A percentile compares a stretch with the other conserved stretches of the same genome.
phyloP scores from a whole-genome alignment of 2,329 filamentous ascomycete genomes.

The Hypoxylon sp. region DNA sequence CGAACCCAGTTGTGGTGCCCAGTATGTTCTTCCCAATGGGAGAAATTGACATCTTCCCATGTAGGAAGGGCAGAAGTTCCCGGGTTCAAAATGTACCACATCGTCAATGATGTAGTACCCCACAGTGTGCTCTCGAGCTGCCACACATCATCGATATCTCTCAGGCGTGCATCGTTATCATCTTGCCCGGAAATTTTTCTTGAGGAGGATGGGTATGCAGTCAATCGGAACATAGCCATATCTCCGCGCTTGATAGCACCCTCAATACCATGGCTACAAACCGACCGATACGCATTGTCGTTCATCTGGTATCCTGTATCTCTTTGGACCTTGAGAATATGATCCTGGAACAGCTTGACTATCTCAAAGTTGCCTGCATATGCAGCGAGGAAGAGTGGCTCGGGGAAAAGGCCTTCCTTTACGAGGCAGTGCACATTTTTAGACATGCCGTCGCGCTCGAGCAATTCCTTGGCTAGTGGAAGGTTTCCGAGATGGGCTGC shows the following conservation, averaged over 20 bases:
- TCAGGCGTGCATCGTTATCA: no score
- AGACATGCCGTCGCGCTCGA: neutral
- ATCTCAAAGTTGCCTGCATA: constrained; percentile 1
- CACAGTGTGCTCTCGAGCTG: neutral
- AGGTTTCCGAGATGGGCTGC: constrained; percentile 1
- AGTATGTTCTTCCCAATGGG: no score
- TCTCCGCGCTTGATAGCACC: neutral
- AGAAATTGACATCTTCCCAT: no score
- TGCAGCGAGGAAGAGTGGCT: neutral
- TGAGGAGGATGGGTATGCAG: neutral
- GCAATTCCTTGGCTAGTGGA: neutral
- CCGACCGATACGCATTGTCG: no score
- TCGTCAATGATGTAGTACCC: no score
- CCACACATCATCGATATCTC: neutral
- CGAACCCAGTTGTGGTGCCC: no score
- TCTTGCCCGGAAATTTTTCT: no score
- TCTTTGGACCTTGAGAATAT: neutral
- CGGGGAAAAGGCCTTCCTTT: neutral
- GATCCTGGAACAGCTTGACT: neutral
- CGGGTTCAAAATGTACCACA: no score
- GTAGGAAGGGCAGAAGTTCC: no score
- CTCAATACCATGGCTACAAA: no score
- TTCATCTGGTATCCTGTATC: no score
- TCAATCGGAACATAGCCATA: neutral
- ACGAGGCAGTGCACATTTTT: no score